Percentiles rank a stretch among this genome's conserved stretches.
These are phyloP conservation scores for Fraxinus latifolia DNA, from an alignment of 305 asterid genomes.

Conservation along the genomic window DNA sequence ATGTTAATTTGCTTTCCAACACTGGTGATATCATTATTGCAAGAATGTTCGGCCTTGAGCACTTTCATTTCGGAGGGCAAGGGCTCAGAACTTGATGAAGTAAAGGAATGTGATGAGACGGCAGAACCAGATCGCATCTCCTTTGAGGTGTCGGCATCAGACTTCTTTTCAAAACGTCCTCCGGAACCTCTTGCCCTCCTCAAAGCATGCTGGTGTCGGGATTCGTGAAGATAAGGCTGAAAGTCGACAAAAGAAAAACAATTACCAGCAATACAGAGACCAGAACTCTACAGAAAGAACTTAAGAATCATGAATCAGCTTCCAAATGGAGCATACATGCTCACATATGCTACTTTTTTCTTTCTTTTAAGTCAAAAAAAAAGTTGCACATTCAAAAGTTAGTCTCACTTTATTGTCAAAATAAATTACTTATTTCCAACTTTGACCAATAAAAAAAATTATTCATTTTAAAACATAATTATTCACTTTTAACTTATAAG, in stretches of 20 bases:
- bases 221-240: slow-evolving; percentile 88
- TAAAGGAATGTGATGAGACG: slow-evolving; percentile 24
- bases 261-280: not conserved
- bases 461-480: not conserved
- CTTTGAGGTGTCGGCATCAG: slow-evolving; percentile 30
- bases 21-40: slow-evolving; percentile 24
- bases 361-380: not conserved
- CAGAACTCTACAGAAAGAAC: not conserved
- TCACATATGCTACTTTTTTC: not conserved
- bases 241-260: slow-evolving; percentile 10
- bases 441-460: not conserved
- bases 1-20: slow-evolving; percentile 36
- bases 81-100: slow-evolving; percentile 39
- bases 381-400: not conserved
- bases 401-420: not conserved
- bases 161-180: slow-evolving; percentile 70
- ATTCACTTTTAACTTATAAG: not conserved
- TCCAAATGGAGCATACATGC: not conserved
- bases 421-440: not conserved
- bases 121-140: slow-evolving; percentile 33
- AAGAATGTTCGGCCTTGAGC: slow-evolving; percentile 17
- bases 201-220: slow-evolving; percentile 82
- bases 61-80: slow-evolving; percentile 27
- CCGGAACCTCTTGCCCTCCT: slow-evolving; percentile 71
- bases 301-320: not conserved